Percentiles rank a stretch among this genome's conserved stretches.
phyloP scores from a whole-genome alignment of 2,329 filamentous ascomycete genomes.

The Venturia asperata region DNA sequence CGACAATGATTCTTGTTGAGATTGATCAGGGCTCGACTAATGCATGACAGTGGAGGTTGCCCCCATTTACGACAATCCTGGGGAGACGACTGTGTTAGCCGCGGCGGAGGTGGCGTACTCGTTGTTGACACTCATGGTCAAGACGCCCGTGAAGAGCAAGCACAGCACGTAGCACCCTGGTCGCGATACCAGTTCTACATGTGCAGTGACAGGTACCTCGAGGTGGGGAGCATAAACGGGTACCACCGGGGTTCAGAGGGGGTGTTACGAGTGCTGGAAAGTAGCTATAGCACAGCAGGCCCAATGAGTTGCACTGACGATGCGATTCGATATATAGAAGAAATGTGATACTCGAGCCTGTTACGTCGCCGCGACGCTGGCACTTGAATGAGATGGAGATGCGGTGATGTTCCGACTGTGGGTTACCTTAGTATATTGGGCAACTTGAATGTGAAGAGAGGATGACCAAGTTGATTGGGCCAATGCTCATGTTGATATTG shows the following conservation, averaged over 20 bases:
- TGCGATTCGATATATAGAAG: background rate
- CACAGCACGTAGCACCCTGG: conserved; percentile 9
- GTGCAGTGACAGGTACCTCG: background rate
- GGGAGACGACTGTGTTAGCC: conserved; percentile 50
- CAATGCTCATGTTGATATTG: too few relatives aligned
- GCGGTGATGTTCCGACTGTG: background rate
- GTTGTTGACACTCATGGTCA: conserved; percentile 43
- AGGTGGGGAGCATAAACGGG: conserved; percentile 1
- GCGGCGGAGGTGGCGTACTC: conserved; percentile 50
- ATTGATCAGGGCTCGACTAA: background rate
- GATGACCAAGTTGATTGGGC: too few relatives aligned
- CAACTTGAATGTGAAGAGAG: background rate
- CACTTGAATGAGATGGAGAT: background rate
- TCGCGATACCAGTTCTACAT: background rate
- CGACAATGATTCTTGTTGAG: conserved; percentile 20
- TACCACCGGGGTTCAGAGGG: background rate
- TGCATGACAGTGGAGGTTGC: conserved; percentile 48
- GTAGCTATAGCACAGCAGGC: background rate
- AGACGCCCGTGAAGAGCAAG: conserved; percentile 29
- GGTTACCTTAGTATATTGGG: background rate
- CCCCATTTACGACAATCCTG: conserved; percentile 54
- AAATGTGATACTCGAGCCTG: background rate
- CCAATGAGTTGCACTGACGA: background rate
- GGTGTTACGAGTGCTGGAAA: background rate
- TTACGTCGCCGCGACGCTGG: background rate